Conservation (phyloP, 768 basidiomycete genomes). For the Panus rudis region DNA sequence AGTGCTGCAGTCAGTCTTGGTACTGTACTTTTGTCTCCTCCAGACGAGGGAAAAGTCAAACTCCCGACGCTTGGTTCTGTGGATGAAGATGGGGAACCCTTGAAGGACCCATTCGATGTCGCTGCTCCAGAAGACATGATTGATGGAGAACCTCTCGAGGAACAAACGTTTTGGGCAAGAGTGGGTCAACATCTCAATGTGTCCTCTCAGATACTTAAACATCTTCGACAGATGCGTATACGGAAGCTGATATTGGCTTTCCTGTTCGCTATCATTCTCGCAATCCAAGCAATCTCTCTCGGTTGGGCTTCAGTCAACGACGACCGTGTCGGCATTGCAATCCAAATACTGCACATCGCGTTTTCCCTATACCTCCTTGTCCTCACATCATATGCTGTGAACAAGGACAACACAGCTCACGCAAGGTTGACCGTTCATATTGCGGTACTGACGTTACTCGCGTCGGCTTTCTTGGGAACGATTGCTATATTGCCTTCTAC, state of each 20-base stretch:
- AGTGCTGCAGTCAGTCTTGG: conserved; percentile 39
- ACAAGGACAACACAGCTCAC: conserved; percentile 34
- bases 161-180: conserved; percentile 51
- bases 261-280: conserved; percentile 39
- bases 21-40: conserved; percentile 32
- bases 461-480: conserved; percentile 35
- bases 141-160: conserved; percentile 62
- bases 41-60: conserved; percentile 45
- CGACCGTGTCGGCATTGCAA: conserved; percentile 23
- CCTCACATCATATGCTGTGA: conserved; percentile 44
- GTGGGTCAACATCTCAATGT: conserved; percentile 25
- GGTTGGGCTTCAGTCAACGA: conserved; percentile 42
- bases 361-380: conserved; percentile 57
- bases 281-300: conserved; percentile 45
- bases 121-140: conserved; percentile 60
- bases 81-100: conserved; percentile 18
- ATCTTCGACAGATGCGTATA: conserved; percentile 41
- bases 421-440: conserved; percentile 48
- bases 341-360: conserved; percentile 37
- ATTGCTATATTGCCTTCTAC: conserved; percentile 53
- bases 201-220: not conserved
- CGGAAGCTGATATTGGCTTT: conserved; percentile 47
- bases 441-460: conserved; percentile 44
- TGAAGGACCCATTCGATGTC: conserved; percentile 62
- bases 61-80: conserved; percentile 27